Evolutionary conservation across 139 green algal genomes (phyloP).

Genomic region (Auxenochlorella protothecoides): DNA sequence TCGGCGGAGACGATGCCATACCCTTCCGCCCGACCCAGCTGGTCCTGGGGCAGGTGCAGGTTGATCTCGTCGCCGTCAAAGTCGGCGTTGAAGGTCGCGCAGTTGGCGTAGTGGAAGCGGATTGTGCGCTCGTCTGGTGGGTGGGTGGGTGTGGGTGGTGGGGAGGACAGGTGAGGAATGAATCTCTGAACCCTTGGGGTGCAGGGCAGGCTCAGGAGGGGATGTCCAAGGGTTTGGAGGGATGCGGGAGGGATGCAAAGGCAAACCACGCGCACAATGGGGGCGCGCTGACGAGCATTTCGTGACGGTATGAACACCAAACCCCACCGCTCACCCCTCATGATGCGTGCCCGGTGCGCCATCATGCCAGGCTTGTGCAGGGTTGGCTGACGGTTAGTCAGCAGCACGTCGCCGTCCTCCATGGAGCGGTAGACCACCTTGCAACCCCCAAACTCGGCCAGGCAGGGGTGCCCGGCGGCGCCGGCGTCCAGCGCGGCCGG

Average conservation of each 20-base stretch:
- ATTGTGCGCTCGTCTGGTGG: conserved; percentile 75
- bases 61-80: conserved; percentile 99
- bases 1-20: conserved; percentile 89
- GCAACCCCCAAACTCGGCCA: background rate
- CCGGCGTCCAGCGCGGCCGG: too few species aligned
- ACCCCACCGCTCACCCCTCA: conserved; percentile 11
- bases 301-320: too few species aligned
- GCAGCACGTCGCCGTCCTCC: conserved; percentile 86
- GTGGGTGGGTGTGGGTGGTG: background rate
- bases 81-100: conserved; percentile 91
- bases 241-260: background rate
- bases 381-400: conserved; percentile 98
- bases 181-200: background rate
- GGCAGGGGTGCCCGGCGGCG: too few species aligned
- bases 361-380: conserved; percentile 91
- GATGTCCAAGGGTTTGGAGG: background rate
- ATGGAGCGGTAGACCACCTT: conserved; percentile 87
- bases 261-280: too few species aligned
- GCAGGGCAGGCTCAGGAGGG: background rate
- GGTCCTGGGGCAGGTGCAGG: conserved; percentile 92
- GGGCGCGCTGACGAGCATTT: too few species aligned
- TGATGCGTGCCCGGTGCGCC: conserved; percentile 50
- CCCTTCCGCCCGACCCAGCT: conserved; percentile 79
- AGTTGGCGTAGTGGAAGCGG: conserved; percentile 99
- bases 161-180: background rate